These are phyloP conservation scores for Xylaria grammica DNA, from an alignment of 495 filamentous ascomycete species.

Conservation along the genomic window DNA sequence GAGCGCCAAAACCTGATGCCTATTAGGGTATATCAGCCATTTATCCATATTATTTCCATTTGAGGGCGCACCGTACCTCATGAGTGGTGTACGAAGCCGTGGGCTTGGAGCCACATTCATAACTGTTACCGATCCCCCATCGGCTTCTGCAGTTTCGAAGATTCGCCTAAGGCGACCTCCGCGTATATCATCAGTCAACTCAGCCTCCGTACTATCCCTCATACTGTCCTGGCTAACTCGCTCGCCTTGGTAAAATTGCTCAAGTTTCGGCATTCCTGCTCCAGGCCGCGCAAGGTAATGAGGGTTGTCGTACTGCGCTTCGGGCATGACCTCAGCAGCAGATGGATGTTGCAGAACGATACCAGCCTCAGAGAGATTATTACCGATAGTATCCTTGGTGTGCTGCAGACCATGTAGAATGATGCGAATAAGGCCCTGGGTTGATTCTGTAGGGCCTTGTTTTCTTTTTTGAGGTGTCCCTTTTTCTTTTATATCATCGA, in stretches of 20 bases:
- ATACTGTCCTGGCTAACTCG: not conserved
- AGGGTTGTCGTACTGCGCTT: constrained; percentile 29
- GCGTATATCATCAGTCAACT: not conserved
- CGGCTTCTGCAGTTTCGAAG: not conserved
- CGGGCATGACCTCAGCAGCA: not conserved
- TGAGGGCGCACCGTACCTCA: not conserved
- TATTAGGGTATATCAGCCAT: not conserved
- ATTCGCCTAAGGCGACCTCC: not conserved
- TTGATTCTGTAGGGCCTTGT: not conserved
- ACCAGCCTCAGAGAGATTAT: not conserved
- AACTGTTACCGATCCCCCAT: not conserved
- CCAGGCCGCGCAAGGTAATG: constrained; percentile 33
- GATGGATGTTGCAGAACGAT: not conserved
- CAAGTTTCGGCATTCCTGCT: constrained; percentile 20
- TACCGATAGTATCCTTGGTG: not conserved
- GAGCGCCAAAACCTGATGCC: not conserved
- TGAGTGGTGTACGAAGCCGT: not conserved
- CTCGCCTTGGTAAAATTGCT: not conserved
- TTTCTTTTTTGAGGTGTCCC: too few species aligned
- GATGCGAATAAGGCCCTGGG: not conserved
- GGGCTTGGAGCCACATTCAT: not conserved
- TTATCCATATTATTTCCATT: too few species aligned
- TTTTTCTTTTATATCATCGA: too few species aligned
- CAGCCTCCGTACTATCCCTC: not conserved
- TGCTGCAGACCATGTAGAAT: not conserved